These are phyloP conservation scores for Austroboletus eburneus DNA, from an alignment of 768 basidiomycete genomes.

Conservation along the genomic window DNA sequence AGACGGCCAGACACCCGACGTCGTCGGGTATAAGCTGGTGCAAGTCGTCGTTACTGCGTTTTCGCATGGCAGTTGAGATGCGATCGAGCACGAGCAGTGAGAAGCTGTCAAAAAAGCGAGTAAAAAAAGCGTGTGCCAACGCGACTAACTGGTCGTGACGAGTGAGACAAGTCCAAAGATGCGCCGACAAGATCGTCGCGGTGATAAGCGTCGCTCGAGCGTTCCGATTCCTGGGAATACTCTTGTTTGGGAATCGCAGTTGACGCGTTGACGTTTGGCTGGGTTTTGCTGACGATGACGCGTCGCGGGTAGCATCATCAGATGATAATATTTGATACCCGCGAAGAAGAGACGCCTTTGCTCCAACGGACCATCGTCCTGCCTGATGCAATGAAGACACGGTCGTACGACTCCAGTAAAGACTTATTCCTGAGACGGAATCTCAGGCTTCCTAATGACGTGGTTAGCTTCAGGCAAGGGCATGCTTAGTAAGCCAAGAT, in stretches of 20 bases:
- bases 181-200: constrained; percentile 3
- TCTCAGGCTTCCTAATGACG: background rate
- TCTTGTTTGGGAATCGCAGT: background rate
- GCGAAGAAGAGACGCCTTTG: background rate
- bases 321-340: background rate
- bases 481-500: constrained; percentile 15
- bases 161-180: background rate
- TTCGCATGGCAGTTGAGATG: constrained; percentile 5
- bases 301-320: too few species aligned
- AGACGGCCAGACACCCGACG: background rate
- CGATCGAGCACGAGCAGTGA: constrained; percentile 1
- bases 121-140: background rate
- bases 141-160: background rate
- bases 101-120: too few species aligned
- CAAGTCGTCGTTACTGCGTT: too few species aligned
- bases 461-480: background rate
- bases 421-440: background rate
- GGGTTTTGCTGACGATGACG: background rate
- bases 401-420: constrained; percentile 8
- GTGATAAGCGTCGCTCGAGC: constrained; percentile 3
- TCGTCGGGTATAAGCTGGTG: background rate
- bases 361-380: background rate
- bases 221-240: background rate
- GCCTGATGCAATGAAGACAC: constrained; percentile 1
- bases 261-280: constrained; percentile 3